Evolutionary conservation across 495 filamentous ascomycete species (phyloP).

Genomic region (Penicillium salamii): DNA sequence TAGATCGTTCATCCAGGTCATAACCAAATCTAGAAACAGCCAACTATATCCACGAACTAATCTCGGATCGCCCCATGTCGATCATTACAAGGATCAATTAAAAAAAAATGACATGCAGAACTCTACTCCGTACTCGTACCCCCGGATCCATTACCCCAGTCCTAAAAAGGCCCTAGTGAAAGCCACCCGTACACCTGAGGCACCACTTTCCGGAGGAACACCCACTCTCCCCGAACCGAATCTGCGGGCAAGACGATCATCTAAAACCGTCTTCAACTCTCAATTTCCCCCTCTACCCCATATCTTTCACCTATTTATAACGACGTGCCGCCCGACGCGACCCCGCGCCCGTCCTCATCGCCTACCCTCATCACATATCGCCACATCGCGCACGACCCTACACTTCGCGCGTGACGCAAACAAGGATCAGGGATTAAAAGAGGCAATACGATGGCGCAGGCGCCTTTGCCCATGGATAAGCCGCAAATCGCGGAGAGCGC

Average conservation of each 20-base stretch:
- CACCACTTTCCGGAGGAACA: slow-evolving; percentile 23
- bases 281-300: slow-evolving; percentile 7
- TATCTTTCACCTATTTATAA: neutral
- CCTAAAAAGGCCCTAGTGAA: neutral
- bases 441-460: slow-evolving; percentile 8
- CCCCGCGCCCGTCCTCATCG: slow-evolving; percentile 11
- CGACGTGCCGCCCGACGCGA: neutral
- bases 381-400: slow-evolving; percentile 8
- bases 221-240: slow-evolving; percentile 30
- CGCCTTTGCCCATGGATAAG: slow-evolving; percentile 15
- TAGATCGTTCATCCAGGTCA: no score
- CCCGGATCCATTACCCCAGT: neutral
- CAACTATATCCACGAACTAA: neutral
- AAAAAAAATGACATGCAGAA: slow-evolving; percentile 1
- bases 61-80: neutral
- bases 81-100: neutral
- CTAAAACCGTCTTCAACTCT: slow-evolving; percentile 9
- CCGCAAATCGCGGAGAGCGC: slow-evolving; percentile 10
- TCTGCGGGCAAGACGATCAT: slow-evolving; percentile 25
- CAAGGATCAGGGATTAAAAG: neutral
- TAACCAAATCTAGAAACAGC: neutral
- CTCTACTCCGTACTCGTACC: slow-evolving; percentile 9
- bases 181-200: slow-evolving; percentile 16
- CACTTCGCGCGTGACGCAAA: neutral
- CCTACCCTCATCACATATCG: slow-evolving; percentile 1